Evolutionary conservation across 768 basidiomycete species (phyloP).

Genomic region (Tubosaeta brunneosetosa): DNA sequence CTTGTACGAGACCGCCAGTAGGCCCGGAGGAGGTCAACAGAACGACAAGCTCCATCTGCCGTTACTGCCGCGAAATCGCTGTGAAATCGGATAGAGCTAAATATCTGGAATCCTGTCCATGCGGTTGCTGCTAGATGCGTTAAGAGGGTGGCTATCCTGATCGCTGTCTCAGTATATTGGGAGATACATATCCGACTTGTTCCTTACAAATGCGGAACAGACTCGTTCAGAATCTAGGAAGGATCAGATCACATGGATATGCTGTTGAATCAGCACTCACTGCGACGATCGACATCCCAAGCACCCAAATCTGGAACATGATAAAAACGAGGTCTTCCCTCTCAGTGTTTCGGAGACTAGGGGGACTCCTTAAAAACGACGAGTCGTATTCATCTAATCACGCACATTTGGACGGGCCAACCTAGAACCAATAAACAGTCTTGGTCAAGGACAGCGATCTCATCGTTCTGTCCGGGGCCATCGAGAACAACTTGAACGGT

Average conservation of each 20-base stretch:
- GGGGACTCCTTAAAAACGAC: background rate
- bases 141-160: slow-evolving; percentile 57
- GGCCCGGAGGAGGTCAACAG: slow-evolving; percentile 47
- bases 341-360: slow-evolving; percentile 64
- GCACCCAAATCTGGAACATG: slow-evolving; percentile 74
- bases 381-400: slow-evolving; percentile 1
- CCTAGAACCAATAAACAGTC: slow-evolving; percentile 59
- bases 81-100: slow-evolving; percentile 54
- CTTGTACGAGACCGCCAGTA: slow-evolving; percentile 61
- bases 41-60: slow-evolving; percentile 60
- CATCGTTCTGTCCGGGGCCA: slow-evolving; percentile 32
- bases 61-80: slow-evolving; percentile 51
- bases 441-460: slow-evolving; percentile 36
- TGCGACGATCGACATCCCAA: slow-evolving; percentile 73
- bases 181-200: background rate
- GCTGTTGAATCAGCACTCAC: slow-evolving; percentile 24
- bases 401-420: slow-evolving; percentile 68
- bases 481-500: slow-evolving; percentile 27
- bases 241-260: background rate
- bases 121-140: slow-evolving; percentile 70
- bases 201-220: slow-evolving; percentile 65
- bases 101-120: slow-evolving; percentile 69
- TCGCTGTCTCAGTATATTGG: background rate
- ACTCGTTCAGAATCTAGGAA: slow-evolving; percentile 54
- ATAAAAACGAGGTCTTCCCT: slow-evolving; percentile 78